Evolutionary conservation across 2,329 filamentous ascomycete genomes (phyloP), one percentile per base, ranked within the genome.

Genomic region (Aureobasidium sp.): DNA sequence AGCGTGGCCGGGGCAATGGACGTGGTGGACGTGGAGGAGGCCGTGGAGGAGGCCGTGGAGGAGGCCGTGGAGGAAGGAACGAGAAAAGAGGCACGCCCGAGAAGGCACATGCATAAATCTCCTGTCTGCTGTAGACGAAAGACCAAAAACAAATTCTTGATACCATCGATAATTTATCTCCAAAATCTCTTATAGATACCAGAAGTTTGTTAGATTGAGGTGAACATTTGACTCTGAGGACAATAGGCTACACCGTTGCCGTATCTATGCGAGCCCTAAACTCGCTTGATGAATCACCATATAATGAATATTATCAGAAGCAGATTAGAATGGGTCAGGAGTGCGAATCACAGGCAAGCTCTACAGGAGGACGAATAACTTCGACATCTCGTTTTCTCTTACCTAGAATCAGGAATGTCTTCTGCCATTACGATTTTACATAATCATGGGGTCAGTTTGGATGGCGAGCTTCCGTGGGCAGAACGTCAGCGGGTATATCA

Each of bases 21-120:
- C 65, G 67, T 33, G 70, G 70, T 22, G 69, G 74, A 7, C 63
- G 65, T 17, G 66, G 70, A n/a, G 66, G 72, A 7, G 68, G 68
- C 3, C 65, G 70, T 19, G 66, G 70, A n/a, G 65, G 67, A 33
- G n/a, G n/a, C n/a, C 63, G 65, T 17, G 66, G 70, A n/a, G 66
- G 72, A 7, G 68, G 68, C 3, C 65, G 70, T 19, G 66, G 70
- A n/a, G 65, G 67, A 33, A 62, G 67, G 19, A 33, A 33, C 39
- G 61, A 63, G 50, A 59, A 54, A 39, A 64, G 53, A 62, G 12
- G 45, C 8, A 35, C 48, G n/a, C 48, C 31, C 35, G 31, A 52
- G 14, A 37, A 52, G 31, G 49, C 19, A 37, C 31, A 52, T 39
- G 31, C 49, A 50, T 50, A 33, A 35, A 17, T 22, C 2, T 35